These are phyloP conservation scores for Haematococcus sp. DNA, from an alignment of 139 green algal species.

Conservation along the genomic window DNA sequence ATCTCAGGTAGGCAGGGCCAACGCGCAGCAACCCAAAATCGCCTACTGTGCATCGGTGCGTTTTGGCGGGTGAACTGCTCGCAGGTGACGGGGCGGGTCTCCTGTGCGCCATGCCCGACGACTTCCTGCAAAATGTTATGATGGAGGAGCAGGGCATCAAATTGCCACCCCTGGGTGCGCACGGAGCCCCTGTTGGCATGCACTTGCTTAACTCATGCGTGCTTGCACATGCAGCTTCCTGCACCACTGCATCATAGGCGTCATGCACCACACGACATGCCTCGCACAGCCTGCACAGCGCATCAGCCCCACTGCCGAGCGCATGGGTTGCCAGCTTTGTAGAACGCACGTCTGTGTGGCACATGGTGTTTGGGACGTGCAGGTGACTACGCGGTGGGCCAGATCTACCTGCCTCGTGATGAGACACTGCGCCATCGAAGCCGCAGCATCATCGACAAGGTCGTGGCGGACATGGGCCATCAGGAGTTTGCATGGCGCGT, in stretches of 20 bases:
- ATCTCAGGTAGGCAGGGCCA: not conserved
- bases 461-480: slow-evolving; percentile 17
- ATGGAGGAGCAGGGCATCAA: slow-evolving; percentile 63
- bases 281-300: too few relatives aligned
- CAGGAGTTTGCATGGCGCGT: slow-evolving; percentile 79
- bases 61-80: not conserved
- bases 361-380: too few relatives aligned
- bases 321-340: too few relatives aligned
- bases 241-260: too few relatives aligned
- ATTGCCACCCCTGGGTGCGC: slow-evolving; percentile 65
- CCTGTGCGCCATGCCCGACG: slow-evolving; percentile 84
- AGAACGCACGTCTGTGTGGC: too few relatives aligned
- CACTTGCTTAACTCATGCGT: not conserved
- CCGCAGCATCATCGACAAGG: slow-evolving; percentile 61
- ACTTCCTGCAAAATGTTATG: slow-evolving; percentile 71
- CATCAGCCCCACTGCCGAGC: too few relatives aligned
- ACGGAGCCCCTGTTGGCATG: slow-evolving; percentile 8
- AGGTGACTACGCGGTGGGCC: slow-evolving; percentile 83
- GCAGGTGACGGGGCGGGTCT: slow-evolving; percentile 92
- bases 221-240: not conserved
- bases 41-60: not conserved
- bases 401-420: slow-evolving; percentile 86
- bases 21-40: too few relatives aligned
- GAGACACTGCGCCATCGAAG: slow-evolving; percentile 35
- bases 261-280: too few relatives aligned